Conservation (phyloP, 768 basidiomycete genomes). For the Tricholoma bakamatsutake region DNA sequence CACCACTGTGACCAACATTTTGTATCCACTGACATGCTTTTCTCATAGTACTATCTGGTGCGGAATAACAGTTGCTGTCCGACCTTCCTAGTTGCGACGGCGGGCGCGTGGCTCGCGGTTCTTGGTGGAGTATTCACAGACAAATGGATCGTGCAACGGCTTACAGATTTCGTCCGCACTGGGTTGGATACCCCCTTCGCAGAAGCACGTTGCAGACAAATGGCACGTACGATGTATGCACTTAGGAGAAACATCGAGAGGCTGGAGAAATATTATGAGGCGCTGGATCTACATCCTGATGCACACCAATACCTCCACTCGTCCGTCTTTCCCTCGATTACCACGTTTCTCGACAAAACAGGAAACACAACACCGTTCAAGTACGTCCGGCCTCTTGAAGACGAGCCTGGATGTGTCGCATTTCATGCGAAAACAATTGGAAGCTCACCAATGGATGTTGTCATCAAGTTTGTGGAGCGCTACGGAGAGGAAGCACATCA, state of each 20-base stretch:
- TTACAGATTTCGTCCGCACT: conserved; percentile 27
- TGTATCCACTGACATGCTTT: conserved; percentile 1
- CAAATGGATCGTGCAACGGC: conserved; percentile 23
- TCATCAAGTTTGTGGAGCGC: conserved; percentile 32
- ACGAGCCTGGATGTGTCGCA: background rate
- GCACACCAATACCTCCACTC: background rate
- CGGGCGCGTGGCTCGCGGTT: conserved; percentile 25
- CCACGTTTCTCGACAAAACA: conserved; percentile 1
- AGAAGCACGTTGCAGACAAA: conserved; percentile 3
- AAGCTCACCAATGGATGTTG: conserved; percentile 9
- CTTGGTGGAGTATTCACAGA: conserved; percentile 21
- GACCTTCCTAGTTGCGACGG: conserved; percentile 19
- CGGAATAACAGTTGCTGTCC: too few species aligned
- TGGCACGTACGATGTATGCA: conserved; percentile 17
- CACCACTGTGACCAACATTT: background rate
- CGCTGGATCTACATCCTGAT: background rate
- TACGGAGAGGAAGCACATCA: conserved; percentile 28
- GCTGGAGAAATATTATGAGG: background rate
- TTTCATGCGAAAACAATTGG: conserved; percentile 1
- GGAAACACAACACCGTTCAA: background rate
- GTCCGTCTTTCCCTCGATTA: background rate
- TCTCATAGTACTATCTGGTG: too few species aligned
- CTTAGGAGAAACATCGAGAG: conserved; percentile 11
- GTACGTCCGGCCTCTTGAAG: background rate
- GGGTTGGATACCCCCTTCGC: conserved; percentile 10